phyloP scores from a whole-genome alignment of 2,329 filamentous ascomycete species.

The Botrytis deweyae region DNA sequence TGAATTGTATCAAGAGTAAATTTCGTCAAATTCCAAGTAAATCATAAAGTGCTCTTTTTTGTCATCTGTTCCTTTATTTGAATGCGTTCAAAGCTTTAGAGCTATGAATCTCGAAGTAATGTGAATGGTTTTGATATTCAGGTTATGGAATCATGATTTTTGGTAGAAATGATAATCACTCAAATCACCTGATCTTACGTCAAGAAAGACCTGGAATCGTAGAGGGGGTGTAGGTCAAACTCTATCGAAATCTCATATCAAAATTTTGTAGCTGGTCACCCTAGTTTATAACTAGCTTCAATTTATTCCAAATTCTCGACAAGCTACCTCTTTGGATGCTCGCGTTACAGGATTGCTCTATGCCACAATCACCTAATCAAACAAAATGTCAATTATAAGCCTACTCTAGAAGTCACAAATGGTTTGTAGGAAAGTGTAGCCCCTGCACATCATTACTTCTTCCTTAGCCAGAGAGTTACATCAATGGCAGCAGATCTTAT shows the following conservation, averaged over 20 bases:
- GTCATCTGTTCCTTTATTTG: neutral
- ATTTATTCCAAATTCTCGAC: neutral
- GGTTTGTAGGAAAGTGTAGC: neutral
- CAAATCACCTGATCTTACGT: neutral
- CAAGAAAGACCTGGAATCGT: neutral
- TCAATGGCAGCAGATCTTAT: neutral
- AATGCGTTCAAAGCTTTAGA: neutral
- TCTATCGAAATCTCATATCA: neutral
- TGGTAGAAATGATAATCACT: too few species aligned
- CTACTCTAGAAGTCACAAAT: too few species aligned
- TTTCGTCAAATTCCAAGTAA: neutral
- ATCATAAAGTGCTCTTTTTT: too few species aligned
- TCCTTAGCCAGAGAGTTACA: neutral
- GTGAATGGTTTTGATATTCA: too few species aligned
- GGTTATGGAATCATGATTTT: too few species aligned
- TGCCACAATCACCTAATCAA: neutral
- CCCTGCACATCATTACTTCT: neutral
- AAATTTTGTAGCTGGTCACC: neutral
- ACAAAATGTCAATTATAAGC: neutral
- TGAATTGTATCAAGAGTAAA: too few species aligned
- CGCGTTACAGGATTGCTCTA: neutral
- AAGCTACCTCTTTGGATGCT: neutral
- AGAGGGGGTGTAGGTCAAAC: neutral
- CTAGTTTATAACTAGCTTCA: neutral
- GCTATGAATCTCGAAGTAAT: neutral